These are phyloP conservation scores for Fagus sylvatica DNA, from an alignment of 306 rosid genomes.

Conservation along the genomic window DNA sequence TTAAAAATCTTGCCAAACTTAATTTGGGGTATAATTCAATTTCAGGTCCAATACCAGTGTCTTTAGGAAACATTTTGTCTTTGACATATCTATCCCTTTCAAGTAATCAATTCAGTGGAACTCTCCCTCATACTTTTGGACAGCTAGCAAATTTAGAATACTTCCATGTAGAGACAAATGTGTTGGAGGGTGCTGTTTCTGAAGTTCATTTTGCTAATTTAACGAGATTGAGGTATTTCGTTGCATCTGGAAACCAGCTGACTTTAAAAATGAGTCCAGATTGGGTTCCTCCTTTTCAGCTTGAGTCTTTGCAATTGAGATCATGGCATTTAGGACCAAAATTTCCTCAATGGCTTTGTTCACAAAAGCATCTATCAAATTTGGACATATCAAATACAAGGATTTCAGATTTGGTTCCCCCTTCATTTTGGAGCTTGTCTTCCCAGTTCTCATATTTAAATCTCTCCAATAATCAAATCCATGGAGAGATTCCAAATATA, in stretches of 20 bases:
- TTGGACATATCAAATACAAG: conserved; percentile 12
- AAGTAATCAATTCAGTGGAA: background rate
- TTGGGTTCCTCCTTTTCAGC: conserved; percentile 14
- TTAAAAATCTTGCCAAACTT: no score
- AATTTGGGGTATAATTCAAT: no score
- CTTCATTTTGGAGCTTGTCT: background rate
- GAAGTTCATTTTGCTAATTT: conserved; percentile 4
- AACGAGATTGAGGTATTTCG: background rate
- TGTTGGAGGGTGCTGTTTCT: conserved; percentile 27
- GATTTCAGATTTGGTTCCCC: conserved; percentile 17
- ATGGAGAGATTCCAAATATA: no score
- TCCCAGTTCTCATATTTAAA: no score
- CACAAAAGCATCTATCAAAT: background rate
- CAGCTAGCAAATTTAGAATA: conserved; percentile 4
- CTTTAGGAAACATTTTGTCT: background rate
- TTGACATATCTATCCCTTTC: background rate
- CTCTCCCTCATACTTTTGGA: conserved; percentile 11
- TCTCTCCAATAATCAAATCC: no score
- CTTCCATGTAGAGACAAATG: background rate
- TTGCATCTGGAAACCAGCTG: background rate
- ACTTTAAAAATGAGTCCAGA: background rate
- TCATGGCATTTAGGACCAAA: conserved; percentile 10
- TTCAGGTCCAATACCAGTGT: background rate
- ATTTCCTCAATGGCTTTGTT: conserved; percentile 25
- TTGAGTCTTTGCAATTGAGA: accelerated